phyloP scores from a whole-genome alignment of 495 filamentous ascomycete species.

The Penicillium silybi region DNA sequence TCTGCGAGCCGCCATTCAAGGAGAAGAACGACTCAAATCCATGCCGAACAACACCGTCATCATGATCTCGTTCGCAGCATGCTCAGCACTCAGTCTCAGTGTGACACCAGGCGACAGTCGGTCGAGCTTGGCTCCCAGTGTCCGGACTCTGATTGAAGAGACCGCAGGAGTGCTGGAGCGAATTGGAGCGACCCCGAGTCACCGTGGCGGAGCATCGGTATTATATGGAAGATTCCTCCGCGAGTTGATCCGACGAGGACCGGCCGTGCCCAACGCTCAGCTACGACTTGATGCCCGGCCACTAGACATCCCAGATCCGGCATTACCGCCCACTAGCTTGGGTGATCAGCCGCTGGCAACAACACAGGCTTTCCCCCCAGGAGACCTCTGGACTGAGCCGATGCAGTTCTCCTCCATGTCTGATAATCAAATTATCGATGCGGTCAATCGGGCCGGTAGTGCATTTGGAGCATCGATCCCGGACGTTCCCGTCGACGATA shows the following conservation, averaged over 20 bases:
- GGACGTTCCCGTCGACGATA: constrained; percentile 52
- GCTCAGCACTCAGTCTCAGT: constrained; percentile 63
- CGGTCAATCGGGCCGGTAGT: constrained; percentile 54
- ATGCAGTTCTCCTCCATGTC: constrained; percentile 67
- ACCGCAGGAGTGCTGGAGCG: constrained; percentile 64
- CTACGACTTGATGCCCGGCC: not conserved
- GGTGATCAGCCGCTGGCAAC: constrained; percentile 13
- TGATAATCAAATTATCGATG: constrained; percentile 59
- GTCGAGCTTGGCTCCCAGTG: constrained; percentile 62
- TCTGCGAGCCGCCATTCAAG: constrained; percentile 68
- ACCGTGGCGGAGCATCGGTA: constrained; percentile 59
- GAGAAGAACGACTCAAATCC: constrained; percentile 62
- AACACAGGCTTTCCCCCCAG: constrained; percentile 19
- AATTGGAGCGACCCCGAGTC: constrained; percentile 58
- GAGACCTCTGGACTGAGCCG: constrained; percentile 46
- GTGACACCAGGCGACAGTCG: constrained; percentile 48
- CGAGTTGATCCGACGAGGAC: constrained; percentile 49
- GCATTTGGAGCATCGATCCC: constrained; percentile 52
- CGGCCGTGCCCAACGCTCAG: constrained; percentile 5
- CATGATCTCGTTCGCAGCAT: constrained; percentile 73
- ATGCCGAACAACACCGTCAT: constrained; percentile 77
- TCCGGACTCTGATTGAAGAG: constrained; percentile 64
- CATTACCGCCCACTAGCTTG: constrained; percentile 14
- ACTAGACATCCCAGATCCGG: constrained; percentile 7
- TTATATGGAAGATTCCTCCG: constrained; percentile 60